A percentile compares a stretch with the other conserved stretches of the same genome.
These are phyloP conservation scores for Colletotrichum higginsianum DNA, from an alignment of 2,329 filamentous ascomycete genomes.

Conservation along the genomic window DNA sequence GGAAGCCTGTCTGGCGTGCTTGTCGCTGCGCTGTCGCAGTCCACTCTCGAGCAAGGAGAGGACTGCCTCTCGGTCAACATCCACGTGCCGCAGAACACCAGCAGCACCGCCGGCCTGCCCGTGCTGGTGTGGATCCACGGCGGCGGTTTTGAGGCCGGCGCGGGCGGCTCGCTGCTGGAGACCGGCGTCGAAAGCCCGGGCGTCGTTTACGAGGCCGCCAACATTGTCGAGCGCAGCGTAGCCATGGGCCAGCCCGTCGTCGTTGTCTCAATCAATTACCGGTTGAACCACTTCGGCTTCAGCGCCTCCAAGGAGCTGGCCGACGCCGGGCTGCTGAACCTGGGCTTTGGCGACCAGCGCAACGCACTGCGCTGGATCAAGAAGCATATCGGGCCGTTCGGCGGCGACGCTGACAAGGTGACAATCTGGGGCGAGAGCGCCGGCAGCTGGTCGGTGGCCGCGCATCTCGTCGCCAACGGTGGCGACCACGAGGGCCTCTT, in stretches of 20 bases:
- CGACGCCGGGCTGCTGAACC: conserved; percentile 60
- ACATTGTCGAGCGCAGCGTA: conserved; percentile 9
- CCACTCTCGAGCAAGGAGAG: not conserved
- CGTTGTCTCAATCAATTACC: conserved; percentile 49
- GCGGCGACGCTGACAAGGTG: conserved; percentile 65
- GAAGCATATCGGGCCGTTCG: conserved; percentile 65
- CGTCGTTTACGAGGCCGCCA: conserved; percentile 7
- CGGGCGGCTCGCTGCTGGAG: not conserved
- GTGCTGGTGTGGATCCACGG: conserved; percentile 29
- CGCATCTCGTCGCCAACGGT: conserved; percentile 73
- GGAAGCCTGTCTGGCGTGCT: not conserved
- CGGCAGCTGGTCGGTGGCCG: conserved; percentile 71
- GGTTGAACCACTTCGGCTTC: conserved; percentile 52
- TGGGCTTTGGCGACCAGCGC: conserved; percentile 67
- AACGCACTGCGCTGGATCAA: conserved; percentile 68
- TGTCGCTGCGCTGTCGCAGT: not conserved
- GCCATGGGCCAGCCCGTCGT: conserved; percentile 42
- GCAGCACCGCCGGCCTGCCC: conserved; percentile 6
- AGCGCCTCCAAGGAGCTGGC: conserved; percentile 60
- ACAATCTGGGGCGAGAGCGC: conserved; percentile 71
- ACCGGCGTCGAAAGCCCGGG: not conserved
- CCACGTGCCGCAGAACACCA: conserved; percentile 4
- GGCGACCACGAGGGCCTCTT: conserved; percentile 75
- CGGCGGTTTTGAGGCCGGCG: conserved; percentile 39
- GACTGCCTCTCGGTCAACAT: conserved; percentile 20